Conservation (phyloP, 1,139 yeast species). For the Kluyveromyces marxianus region DNA sequence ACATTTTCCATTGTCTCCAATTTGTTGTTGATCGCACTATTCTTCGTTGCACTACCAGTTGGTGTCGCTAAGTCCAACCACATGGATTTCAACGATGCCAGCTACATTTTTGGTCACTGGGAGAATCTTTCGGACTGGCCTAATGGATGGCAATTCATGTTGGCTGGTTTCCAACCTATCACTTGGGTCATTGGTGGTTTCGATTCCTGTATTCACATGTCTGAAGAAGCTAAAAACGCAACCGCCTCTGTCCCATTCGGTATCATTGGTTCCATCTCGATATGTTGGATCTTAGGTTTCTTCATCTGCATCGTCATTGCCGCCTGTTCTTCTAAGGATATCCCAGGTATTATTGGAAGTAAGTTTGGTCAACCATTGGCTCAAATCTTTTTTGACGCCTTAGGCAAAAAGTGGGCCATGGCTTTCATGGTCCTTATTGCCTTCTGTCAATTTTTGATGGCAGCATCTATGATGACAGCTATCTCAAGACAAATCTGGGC, state of each 20-base stretch:
- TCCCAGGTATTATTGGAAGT: constrained; percentile 37
- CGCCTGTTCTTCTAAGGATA: constrained; percentile 50
- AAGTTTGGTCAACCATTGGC: constrained; percentile 54
- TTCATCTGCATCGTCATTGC: constrained; percentile 45
- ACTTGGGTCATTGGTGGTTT: constrained; percentile 63
- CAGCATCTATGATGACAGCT: constrained; percentile 46
- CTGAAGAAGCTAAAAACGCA: constrained; percentile 66
- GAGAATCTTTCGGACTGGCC: constrained; percentile 53
- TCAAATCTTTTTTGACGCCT: constrained; percentile 54
- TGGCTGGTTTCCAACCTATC: constrained; percentile 46
- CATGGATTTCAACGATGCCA: constrained; percentile 33
- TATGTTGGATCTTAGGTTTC: constrained; percentile 58
- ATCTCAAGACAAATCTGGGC: constrained; percentile 48
- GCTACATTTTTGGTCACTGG: constrained; percentile 49
- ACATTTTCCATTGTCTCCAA: constrained; percentile 52
- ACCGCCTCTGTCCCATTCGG: constrained; percentile 63
- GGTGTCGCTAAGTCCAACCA: constrained; percentile 35
- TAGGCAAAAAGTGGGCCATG: constrained; percentile 64
- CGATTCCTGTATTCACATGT: constrained; percentile 66
- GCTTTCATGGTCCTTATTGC: constrained; percentile 56
- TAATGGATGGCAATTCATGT: constrained; percentile 53
- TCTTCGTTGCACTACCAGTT: constrained; percentile 59
- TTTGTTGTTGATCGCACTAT: constrained; percentile 46
- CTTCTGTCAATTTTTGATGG: constrained; percentile 60
- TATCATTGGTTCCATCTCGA: constrained; percentile 46